These are phyloP conservation scores for Leccinum sublutescens DNA, from an alignment of 768 basidiomycete genomes.

Conservation along the genomic window DNA sequence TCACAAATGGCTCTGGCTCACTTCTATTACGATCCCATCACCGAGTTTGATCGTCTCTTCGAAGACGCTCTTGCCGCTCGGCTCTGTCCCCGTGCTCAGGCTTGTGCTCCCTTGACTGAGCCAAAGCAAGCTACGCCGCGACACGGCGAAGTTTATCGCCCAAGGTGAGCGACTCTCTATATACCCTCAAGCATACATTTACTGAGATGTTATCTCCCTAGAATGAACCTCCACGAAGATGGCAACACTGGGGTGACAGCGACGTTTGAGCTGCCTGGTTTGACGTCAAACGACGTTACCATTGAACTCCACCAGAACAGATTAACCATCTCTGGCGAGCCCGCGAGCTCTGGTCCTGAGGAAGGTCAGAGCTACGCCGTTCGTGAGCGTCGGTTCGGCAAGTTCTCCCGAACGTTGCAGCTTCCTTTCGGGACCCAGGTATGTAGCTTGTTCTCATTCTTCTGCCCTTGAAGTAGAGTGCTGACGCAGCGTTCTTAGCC, in stretches of 20 bases:
- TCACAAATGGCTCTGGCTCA: slow-evolving; percentile 4
- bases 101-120: background rate
- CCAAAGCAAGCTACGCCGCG: background rate
- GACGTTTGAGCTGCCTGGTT: slow-evolving; percentile 55
- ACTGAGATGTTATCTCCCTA: slow-evolving; percentile 6
- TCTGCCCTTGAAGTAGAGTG: background rate
- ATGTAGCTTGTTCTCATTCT: background rate
- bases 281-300: slow-evolving; percentile 46
- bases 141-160: slow-evolving; percentile 2
- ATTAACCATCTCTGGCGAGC: slow-evolving; percentile 49
- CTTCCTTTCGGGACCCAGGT: background rate
- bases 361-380: slow-evolving; percentile 38
- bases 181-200: too few relatives aligned
- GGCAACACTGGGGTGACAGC: slow-evolving; percentile 43
- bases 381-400: background rate
- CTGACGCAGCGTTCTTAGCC: slow-evolving; percentile 24
- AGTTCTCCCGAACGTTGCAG: background rate
- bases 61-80: slow-evolving; percentile 25
- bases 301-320: slow-evolving; percentile 48
- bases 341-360: slow-evolving; percentile 27
- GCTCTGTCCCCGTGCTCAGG: slow-evolving; percentile 1
- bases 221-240: slow-evolving; percentile 48
- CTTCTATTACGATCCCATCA: slow-evolving; percentile 5
- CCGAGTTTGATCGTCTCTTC: slow-evolving; percentile 8
- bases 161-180: slow-evolving; percentile 17